These are phyloP conservation scores for Fonsecaea erecta DNA, from an alignment of 2,329 filamentous ascomycete genomes.

Conservation along the genomic window DNA sequence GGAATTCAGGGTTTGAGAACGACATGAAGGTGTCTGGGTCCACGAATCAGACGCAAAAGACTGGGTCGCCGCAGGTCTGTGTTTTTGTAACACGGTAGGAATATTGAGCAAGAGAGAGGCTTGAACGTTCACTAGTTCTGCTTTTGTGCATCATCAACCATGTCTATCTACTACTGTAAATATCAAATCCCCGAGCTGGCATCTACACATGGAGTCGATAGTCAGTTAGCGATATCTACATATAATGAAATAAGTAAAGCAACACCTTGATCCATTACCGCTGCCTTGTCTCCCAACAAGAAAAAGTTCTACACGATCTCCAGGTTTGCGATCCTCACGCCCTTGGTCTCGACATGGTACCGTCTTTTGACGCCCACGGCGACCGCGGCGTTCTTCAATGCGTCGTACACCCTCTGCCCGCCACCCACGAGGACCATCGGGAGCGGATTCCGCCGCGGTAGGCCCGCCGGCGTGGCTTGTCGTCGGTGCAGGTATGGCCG, in stretches of 20 bases:
- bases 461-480: constrained; percentile 72
- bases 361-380: constrained; percentile 76
- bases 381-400: constrained; percentile 63
- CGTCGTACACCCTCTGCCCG: constrained; percentile 66
- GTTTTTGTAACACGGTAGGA: no score
- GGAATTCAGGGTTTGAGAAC: no score
- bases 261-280: neutral
- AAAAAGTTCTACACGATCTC: constrained; percentile 67
- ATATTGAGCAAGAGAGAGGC: no score
- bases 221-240: no score
- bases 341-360: constrained; percentile 81
- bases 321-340: constrained; percentile 77
- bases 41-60: no score
- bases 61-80: no score
- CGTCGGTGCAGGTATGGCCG: constrained; percentile 75
- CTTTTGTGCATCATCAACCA: no score
- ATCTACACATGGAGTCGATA: neutral
- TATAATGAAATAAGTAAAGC: neutral
- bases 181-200: no score
- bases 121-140: no score
- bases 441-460: constrained; percentile 72
- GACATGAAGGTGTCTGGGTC: no score
- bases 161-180: no score
- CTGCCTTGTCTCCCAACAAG: neutral
- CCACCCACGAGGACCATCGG: constrained; percentile 83